Base-by-base conservation (phyloP, 2,329 filamentous ascomycete genomes). In the Bipolaris oryzae region DNA sequence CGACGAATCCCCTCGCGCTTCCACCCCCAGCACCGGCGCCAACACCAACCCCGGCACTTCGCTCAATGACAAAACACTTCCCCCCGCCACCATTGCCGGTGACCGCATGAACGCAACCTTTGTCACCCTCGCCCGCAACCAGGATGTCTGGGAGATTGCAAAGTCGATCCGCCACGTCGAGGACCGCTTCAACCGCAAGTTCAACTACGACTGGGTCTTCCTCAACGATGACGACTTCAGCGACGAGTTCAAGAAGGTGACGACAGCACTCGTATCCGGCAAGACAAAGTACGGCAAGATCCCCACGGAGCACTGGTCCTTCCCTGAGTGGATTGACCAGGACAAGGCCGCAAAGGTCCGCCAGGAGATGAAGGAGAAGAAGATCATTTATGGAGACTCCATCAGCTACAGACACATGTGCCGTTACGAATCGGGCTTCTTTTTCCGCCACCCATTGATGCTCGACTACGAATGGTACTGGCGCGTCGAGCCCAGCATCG, bases 381-480 rank as follows among this genome's bases (percentile, higher is more conserved):
- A 97, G 81, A 96, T 99, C 77, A 99, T 99, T 78, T 99, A 99
- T 75, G 95, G 95, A 59, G 95, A 98, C 78, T 96, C 92, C 10
- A 81, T 96, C 79, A 96, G 91, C 80, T 99, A 99, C 82, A 88
- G 95, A 62, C 96, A 99, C 83, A 99, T 99, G 95, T 99, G 95
- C 80, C 91, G 95, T 63, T 99, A 96, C 75, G 95, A 99, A 79
- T 98, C 94, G 7, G 95, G 95, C 37, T 99, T 99, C 84, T 99
- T 99, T 85, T 99, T 98, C 87, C 92, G 90, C 60, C 95, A 99
- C 77, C 85, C 87, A 28, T 81, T 97, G 66, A 93, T 99, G 91
- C 80, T 91, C 77, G 92, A 98, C 76, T 99, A 96, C 79, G 95
- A 99, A 75, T 99, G 92, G 86, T 99, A 99, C 85, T 99, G 95